Percentiles rank a stretch among this genome's conserved stretches.
Evolutionary conservation across 208 protist species (phyloP).

Genomic region (Wallacemonas rigidus): DNA sequence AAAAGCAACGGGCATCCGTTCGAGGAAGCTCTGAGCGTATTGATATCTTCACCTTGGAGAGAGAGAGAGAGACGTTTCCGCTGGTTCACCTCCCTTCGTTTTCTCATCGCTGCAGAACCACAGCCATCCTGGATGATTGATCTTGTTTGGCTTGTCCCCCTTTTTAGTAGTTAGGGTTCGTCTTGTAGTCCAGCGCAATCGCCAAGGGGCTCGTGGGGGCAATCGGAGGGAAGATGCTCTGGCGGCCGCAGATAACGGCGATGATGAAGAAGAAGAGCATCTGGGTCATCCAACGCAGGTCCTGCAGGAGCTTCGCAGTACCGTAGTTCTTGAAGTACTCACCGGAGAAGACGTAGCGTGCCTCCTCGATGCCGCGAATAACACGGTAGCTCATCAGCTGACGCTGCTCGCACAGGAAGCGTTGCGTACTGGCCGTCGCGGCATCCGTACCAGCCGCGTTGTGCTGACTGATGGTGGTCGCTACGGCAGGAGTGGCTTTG

Average conservation of each 20-base stretch:
- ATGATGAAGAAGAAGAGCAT: conserved; percentile 71
- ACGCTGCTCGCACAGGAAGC: conserved; percentile 66
- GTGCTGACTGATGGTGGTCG: conserved; percentile 48
- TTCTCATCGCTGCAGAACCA: not conserved
- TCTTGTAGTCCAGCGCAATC: conserved; percentile 69
- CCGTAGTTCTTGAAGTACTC: conserved; percentile 79
- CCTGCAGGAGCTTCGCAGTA: conserved; percentile 47
- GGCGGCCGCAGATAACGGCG: conserved; percentile 60
- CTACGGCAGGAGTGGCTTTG: conserved; percentile 36
- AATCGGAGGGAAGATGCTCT: conserved; percentile 79
- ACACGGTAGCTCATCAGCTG: conserved; percentile 84
- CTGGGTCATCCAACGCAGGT: conserved; percentile 71
- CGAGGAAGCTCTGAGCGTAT: too few relatives aligned
- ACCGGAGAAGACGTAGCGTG: conserved; percentile 62
- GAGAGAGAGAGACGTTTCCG: too few relatives aligned
- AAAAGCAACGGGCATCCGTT: too few relatives aligned
- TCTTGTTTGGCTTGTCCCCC: too few relatives aligned
- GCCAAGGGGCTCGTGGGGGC: conserved; percentile 72
- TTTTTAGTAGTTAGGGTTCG: conserved; percentile 88
- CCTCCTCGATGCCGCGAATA: conserved; percentile 76
- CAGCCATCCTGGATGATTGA: not conserved
- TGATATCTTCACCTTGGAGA: too few relatives aligned
- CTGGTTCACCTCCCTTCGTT: too few relatives aligned
- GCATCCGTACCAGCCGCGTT: conserved; percentile 68
- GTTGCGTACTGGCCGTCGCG: conserved; percentile 57